Evolutionary conservation across 306 rosid genomes (phyloP), one percentile per base, ranked within the genome.

Genomic region (Ziziphus jujuba): DNA sequence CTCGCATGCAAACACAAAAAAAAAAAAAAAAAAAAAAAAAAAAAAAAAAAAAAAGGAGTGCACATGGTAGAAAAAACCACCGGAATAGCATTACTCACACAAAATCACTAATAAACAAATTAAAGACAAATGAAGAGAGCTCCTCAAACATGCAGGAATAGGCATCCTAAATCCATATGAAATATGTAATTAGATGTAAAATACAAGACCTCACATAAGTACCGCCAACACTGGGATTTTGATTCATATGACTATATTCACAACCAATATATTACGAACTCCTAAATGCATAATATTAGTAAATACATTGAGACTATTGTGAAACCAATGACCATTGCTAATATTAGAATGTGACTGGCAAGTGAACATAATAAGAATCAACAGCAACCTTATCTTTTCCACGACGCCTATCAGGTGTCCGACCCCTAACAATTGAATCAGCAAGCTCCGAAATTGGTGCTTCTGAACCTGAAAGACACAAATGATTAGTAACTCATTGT

Each of bases 391-490:
- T 75, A 56, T 57, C 62, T 57, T 77, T 70, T 61, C 69, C 73
- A 52, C 69, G 74, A 73, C 74, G 81, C 12, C 77, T 70, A 1
- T 74, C 58, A 65, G 86, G 89, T 80, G 77, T 80, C 77, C 81
- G 87, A 78, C 76, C 84, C 1, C 82, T 78, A 77, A 90, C 66
- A 54, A 93, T 88, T 19, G 85, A 81, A 52, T 86, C 80, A 1
- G 97, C 95, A 62, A 83, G 90, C 65, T 90, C 90, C 19, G 89
- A 51, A 67, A 93, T 75, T 44, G 87, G 90, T 65, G 63, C 82
- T 56, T 85, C 96, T 0, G 85, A 20, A 66, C 97, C 98, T 92
- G 90, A 64, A 87, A 70, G 59, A 65, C 60, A 56, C 45, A 35
- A 73, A 65, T 72, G 35, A 60, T 59, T 66, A 56, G 64, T 56